phyloP scores from a whole-genome alignment of 1,139 yeast genomes.

The Yamadazyma songkhlaensis region DNA sequence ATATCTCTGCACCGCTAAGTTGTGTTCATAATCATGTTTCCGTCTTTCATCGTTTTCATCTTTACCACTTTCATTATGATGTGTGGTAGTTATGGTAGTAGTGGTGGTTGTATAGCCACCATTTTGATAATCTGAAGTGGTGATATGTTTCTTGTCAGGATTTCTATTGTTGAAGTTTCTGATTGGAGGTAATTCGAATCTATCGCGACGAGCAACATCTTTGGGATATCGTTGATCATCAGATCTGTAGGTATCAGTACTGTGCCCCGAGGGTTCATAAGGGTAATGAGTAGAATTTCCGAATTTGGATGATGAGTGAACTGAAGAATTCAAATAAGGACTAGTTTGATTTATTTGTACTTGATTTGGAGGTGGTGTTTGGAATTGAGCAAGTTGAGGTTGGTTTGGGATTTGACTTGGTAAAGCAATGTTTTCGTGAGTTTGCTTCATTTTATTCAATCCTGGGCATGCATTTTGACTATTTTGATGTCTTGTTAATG shows the following conservation, averaged over 20 bases:
- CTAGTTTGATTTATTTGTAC: background rate
- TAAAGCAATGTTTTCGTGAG: too few relatives aligned
- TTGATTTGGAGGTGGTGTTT: background rate
- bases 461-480: constrained; percentile 41
- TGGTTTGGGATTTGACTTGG: background rate
- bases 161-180: constrained; percentile 1
- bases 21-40: constrained; percentile 9
- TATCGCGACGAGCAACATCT: background rate
- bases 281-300: background rate
- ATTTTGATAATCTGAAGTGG: constrained; percentile 1
- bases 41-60: constrained; percentile 5
- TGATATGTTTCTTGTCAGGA: constrained; percentile 1
- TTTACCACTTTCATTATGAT: constrained; percentile 8
- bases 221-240: background rate
- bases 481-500: constrained; percentile 63
- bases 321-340: background rate
- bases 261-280: constrained; percentile 1
- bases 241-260: constrained; percentile 2
- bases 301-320: background rate
- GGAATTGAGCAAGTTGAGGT: background rate
- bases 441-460: constrained; percentile 1
- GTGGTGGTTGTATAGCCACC: constrained; percentile 13
- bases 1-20: constrained; percentile 9
- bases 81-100: constrained; percentile 15
- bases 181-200: constrained; percentile 7